Conservation (phyloP, 2,329 filamentous ascomycete genomes). For the Apiospora kogelbergensis region DNA sequence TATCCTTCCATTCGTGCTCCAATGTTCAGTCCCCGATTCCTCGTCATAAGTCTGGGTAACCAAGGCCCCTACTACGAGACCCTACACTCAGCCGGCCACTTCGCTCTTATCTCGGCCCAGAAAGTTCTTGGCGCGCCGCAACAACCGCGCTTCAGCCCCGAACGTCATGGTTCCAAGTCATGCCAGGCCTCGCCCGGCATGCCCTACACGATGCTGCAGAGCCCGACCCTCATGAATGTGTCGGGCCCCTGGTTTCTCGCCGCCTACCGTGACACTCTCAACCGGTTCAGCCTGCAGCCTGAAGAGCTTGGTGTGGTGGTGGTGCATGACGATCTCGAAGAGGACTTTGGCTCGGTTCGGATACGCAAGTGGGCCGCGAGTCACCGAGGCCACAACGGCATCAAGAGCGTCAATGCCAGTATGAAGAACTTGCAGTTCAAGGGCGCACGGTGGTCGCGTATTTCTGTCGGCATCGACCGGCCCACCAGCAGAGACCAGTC, state of each 20-base stretch:
- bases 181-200: conserved; percentile 47
- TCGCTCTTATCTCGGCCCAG: conserved; percentile 64
- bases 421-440: conserved; percentile 44
- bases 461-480: conserved; percentile 86
- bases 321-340: conserved; percentile 87
- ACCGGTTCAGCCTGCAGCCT: conserved; percentile 29
- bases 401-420: conserved; percentile 63
- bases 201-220: conserved; percentile 71
- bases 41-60: conserved; percentile 88
- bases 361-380: conserved; percentile 64
- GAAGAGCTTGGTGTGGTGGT: conserved; percentile 61
- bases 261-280: conserved; percentile 62
- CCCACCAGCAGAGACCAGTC: conserved; percentile 66
- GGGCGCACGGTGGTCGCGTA: conserved; percentile 50
- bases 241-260: conserved; percentile 69
- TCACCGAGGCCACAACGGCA: conserved; percentile 71
- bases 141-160: conserved; percentile 50
- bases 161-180: conserved; percentile 48
- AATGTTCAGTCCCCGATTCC: conserved; percentile 51
- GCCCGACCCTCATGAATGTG: conserved; percentile 79
- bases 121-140: conserved; percentile 40
- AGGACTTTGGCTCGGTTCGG: conserved; percentile 64
- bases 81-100: conserved; percentile 85
- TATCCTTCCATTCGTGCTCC: not conserved
- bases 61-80: conserved; percentile 73